phyloP scores from a whole-genome alignment of 306 rosid species.

The Ceratonia siliqua region DNA sequence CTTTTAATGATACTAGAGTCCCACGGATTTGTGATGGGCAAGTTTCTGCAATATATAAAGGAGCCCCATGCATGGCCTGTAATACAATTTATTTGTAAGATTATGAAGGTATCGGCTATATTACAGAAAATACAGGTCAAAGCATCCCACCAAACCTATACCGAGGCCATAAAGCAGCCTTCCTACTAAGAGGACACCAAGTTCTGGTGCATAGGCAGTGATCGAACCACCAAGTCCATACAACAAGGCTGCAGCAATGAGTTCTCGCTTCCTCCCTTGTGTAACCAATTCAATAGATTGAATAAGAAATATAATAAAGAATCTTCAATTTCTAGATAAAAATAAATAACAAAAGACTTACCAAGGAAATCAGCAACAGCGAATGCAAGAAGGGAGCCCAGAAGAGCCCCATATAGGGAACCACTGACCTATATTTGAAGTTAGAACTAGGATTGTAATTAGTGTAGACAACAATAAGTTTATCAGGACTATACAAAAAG shows the following conservation, averaged over 20 bases:
- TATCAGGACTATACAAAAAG: conserved; percentile 13
- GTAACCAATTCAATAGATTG: conserved; percentile 27
- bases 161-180: conserved; percentile 91
- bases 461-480: conserved; percentile 11
- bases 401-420: conserved; percentile 93
- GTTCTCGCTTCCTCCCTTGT: conserved; percentile 83
- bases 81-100: conserved; percentile 30
- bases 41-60: conserved; percentile 95
- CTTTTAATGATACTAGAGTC: conserved; percentile 89
- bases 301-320: conserved; percentile 35
- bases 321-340: conserved; percentile 32
- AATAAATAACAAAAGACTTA: conserved; percentile 38
- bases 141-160: conserved; percentile 82
- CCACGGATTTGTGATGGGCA: conserved; percentile 94
- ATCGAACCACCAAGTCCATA: conserved; percentile 66
- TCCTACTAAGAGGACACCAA: conserved; percentile 74
- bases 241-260: conserved; percentile 64
- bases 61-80: conserved; percentile 99
- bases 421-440: conserved; percentile 73
- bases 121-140: conserved; percentile 25
- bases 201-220: conserved; percentile 77
- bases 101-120: conserved; percentile 23
- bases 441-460: conserved; percentile 18
- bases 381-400: conserved; percentile 78
- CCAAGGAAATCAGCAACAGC: conserved; percentile 91